Base-by-base conservation (phyloP, 305 asterid genomes). In the Fraxinus baroniana region DNA sequence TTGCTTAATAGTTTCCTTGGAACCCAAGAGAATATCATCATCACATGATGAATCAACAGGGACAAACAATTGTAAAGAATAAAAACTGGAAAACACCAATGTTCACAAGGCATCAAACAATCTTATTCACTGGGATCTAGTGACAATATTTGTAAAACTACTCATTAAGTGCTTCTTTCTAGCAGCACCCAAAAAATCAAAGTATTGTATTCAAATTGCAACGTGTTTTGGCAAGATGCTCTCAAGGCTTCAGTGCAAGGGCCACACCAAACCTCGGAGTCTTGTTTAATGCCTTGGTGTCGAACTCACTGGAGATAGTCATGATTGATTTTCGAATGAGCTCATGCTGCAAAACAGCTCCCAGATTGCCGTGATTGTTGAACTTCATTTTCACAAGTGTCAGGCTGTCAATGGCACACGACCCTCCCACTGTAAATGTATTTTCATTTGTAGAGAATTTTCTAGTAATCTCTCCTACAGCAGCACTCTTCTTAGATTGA, bases 361-460 rank as follows among this genome's bases (percentile, higher is more conserved):
- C 94, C 97, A 1, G 94, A 87, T 20, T 87, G 85, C 35, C 99
- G 15, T 96, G 97, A 82, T 96, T 96, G 87, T 96, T 93, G 18
- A 96, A 97, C 94, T 92, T 96, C 89, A 91, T 71, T 83, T 96
- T 94, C 87, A 93, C 89, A 2, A 81, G 85, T 22, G 41, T 94
- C 83, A 92, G 89, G 82, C 81, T 49, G 88, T 94, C 98, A 28
- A 95, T 86, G 68, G 97, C 95, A 76, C 86, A 88, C 9, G 97
- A 90, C 28, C 98, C 99, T 85, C 99, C 99, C 49, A 94, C 97
- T 0, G 99, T 91, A 84, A 94, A 88, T 6, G 92, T 92, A 84
- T 93, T 95, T 92, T 95, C 98, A 18, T 95, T 94, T 5, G 95
- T 92, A 77, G 99, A 95, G 94, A 95, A 92, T 87, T 89, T 91